Evolutionary conservation across 2,329 filamentous ascomycete genomes (phyloP), one percentile per base, ranked within the genome.

Genomic region (Zasmidium cellare): DNA sequence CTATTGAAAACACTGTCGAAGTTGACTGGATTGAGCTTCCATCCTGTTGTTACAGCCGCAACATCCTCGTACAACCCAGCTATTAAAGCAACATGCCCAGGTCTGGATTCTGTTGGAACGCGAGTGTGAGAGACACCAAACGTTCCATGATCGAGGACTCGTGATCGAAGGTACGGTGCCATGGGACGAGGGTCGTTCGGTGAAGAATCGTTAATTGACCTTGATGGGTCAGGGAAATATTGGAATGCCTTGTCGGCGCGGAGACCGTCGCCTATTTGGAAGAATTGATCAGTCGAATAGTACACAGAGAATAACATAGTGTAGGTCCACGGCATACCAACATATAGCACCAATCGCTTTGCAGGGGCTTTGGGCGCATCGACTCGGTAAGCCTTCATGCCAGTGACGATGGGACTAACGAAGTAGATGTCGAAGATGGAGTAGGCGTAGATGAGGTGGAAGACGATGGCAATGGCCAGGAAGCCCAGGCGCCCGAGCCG

Each of bases 361-460:
- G 96, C 93, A 1, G 94, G 94, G 20, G 92, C 84, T 74, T 88
- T 62, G 19, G 51, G 83, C 77, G 87, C 82, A 59, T 92, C 84
- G 38, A 96, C 81, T 47, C 80, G 78, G 75, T 91, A 92, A 59
- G 92, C 84, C 70, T 84, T 86, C 94, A 99, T 99, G 71, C 94
- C 94, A 79, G 88, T 90, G 55, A 97, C 94, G 67, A 99, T 94
- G 20, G 94, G 94, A 73, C 92, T 97, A 72, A 97, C 92, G 72
- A 99, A 99, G 77, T 99, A 97, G 64, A 97, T 94, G 75, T 97
- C 92, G 77, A 99, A 99, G 70, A 97, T 97, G 59, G 92, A 96
- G 72, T 88, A 90, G 56, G 96, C 88, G 75, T 99, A 99, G 64
- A 96, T 85, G 54, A 97, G 75, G 76, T 99, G 96, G 74, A 99